Evolutionary conservation across 116 monocot genomes (phyloP).

Genomic region (Trichopus zeylanicus): DNA sequence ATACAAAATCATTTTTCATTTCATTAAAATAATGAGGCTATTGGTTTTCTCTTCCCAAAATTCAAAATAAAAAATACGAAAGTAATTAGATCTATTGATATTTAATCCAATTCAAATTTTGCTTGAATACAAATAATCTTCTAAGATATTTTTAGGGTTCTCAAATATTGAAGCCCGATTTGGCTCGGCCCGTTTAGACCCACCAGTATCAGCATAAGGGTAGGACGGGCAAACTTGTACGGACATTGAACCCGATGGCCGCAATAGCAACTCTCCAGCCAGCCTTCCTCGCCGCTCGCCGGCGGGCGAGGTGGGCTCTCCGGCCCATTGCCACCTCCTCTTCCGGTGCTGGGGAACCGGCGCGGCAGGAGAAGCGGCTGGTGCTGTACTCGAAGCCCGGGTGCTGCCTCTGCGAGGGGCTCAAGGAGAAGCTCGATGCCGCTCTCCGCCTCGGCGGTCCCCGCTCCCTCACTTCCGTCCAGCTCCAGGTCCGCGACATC

Average conservation of each 20-base stretch:
- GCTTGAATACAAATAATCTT: too few species aligned
- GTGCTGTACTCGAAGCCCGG: constrained; percentile 87
- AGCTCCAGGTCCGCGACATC: constrained; percentile 78
- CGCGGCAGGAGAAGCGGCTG: constrained; percentile 22
- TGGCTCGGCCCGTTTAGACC: too few species aligned
- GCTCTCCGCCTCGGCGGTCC: constrained; percentile 57
- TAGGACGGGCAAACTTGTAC: not conserved
- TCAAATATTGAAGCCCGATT: too few species aligned
- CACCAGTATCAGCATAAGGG: too few species aligned
- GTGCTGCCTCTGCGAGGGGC: constrained; percentile 95
- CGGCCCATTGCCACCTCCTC: constrained; percentile 8
- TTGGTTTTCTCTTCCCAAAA: too few species aligned
- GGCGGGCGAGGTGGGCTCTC: constrained; percentile 2
- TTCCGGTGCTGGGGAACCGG: constrained; percentile 3
- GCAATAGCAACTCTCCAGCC: not conserved
- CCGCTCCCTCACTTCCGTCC: constrained; percentile 41
- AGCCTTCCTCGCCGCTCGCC: constrained; percentile 7
- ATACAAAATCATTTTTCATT: too few species aligned
- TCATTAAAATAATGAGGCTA: too few species aligned
- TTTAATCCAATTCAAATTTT: too few species aligned
- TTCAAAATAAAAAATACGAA: too few species aligned
- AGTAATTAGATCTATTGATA: too few species aligned
- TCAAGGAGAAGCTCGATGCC: constrained; percentile 92
- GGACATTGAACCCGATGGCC: not conserved
- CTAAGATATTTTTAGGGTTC: too few species aligned